Evolutionary conservation across 1,284 basidiomycete genomes (phyloP).

Genomic region (Clitocybe nebularis): DNA sequence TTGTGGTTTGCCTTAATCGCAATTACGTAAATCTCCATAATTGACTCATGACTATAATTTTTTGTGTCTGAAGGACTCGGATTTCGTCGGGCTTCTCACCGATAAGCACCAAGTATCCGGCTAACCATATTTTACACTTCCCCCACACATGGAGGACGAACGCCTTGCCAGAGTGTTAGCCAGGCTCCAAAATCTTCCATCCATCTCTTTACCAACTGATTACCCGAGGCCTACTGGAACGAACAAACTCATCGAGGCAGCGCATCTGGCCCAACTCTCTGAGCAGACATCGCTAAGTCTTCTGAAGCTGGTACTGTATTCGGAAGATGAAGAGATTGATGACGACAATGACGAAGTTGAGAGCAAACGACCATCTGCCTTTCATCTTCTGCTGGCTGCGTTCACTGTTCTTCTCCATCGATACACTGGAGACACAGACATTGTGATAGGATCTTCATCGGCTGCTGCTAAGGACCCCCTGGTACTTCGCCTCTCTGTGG

Average conservation of each 20-base stretch:
- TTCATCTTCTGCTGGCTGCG: conserved; percentile 88
- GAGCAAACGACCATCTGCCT: conserved; percentile 70
- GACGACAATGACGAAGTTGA: conserved; percentile 45
- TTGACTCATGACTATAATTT: no score
- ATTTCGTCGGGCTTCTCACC: no score
- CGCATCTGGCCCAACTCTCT: conserved; percentile 62
- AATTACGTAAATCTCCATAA: no score
- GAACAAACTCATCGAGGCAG: conserved; percentile 78
- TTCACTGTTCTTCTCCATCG: conserved; percentile 91
- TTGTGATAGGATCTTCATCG: conserved; percentile 90
- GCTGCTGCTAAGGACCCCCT: conserved; percentile 77
- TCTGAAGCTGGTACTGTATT: conserved; percentile 74
- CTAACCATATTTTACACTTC: no score
- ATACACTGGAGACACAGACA: conserved; percentile 94
- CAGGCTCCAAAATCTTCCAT: conserved; percentile 76
- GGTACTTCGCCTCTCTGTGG: conserved; percentile 81
- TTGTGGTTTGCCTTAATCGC: no score
- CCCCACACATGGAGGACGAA: conserved; percentile 30
- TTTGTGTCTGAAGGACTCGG: no score
- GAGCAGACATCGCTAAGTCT: conserved; percentile 67
- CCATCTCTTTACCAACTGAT: conserved; percentile 93
- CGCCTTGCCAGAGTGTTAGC: conserved; percentile 52
- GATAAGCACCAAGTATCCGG: no score
- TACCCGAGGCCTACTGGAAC: conserved; percentile 83
- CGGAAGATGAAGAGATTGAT: conserved; percentile 53